Conservation (phyloP, 164 flowering plant genomes). For the Annona squamosa region DNA sequence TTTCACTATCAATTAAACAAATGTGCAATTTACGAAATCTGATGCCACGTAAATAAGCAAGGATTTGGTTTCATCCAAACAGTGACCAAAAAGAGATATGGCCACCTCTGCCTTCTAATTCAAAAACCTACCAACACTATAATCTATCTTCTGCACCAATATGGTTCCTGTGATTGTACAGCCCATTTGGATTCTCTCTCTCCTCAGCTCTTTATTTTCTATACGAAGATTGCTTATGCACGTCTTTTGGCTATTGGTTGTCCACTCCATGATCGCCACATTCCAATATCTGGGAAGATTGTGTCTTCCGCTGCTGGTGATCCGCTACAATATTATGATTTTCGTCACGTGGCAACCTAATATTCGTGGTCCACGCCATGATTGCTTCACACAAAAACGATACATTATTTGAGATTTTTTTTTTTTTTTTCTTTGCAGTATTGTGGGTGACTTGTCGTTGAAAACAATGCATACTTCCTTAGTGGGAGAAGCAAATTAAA, state of each 20-base stretch:
- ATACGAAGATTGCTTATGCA: background rate
- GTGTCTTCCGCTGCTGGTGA: no score
- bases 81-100: background rate
- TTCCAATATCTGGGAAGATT: background rate
- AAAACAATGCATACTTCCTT: no score
- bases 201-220: background rate
- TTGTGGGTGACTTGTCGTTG: no score
- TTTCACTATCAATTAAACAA: no score
- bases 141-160: background rate
- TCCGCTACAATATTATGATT: no score
- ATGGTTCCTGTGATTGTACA: background rate
- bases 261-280: background rate
- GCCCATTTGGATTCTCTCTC: no score
- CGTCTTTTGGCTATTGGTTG: background rate
- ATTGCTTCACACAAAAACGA: no score
- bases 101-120: background rate
- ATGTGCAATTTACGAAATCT: background rate
- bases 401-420: no score
- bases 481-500: no score
- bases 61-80: background rate
- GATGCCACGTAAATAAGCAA: background rate
- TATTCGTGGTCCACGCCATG: no score
- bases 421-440: no score
- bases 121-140: background rate
- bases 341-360: no score